A percentile compares a stretch with the other conserved stretches of the same genome.
Conservation (phyloP, 139 green algal species). For the Chlorella sp. region DNA sequence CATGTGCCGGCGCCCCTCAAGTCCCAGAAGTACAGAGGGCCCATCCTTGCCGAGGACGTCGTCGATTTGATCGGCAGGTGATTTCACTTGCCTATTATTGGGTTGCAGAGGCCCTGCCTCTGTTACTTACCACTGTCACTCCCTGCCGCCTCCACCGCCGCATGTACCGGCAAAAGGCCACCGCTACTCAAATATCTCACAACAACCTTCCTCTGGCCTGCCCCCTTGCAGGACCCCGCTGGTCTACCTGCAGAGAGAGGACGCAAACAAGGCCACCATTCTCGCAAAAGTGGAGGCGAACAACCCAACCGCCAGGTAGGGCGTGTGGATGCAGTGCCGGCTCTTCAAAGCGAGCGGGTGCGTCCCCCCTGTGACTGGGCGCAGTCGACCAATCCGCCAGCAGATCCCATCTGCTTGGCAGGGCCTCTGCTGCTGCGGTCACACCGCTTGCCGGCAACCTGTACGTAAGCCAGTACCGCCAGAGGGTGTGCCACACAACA, state of each 20-base stretch:
- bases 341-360: no score
- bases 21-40: background rate
- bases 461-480: no score
- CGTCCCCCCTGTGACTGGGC: no score
- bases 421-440: background rate
- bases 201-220: background rate
- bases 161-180: background rate
- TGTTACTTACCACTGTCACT: no score
- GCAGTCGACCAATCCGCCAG: background rate
- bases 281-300: slow-evolving; percentile 14
- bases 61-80: background rate
- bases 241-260: background rate
- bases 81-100: background rate
- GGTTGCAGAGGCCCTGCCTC: background rate
- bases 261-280: background rate
- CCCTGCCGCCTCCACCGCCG: no score
- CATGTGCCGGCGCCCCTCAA: no score
- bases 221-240: background rate
- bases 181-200: no score
- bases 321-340: background rate
- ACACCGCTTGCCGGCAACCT: background rate
- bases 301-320: background rate
- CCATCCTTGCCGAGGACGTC: background rate
- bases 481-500: no score
- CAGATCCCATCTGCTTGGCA: background rate